phyloP scores from a whole-genome alignment of 2,329 filamentous ascomycete genomes.

The Ophiocordyceps camponoti-saundersi region DNA sequence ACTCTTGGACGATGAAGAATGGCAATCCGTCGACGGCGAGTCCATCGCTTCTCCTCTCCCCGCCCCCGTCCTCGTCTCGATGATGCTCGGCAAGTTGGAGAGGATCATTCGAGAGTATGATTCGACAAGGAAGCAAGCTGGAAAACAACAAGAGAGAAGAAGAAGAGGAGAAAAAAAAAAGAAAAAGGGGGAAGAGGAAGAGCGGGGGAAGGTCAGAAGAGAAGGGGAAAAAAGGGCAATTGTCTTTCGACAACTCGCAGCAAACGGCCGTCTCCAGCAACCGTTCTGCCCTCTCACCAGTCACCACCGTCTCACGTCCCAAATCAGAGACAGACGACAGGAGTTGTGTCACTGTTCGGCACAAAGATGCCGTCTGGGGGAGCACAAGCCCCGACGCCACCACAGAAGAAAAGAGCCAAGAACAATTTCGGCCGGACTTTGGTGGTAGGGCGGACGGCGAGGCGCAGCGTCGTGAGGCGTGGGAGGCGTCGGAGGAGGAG shows the following conservation, averaged over 20 bases:
- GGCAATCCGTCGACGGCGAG: slow-evolving; percentile 10
- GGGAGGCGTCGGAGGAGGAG: neutral
- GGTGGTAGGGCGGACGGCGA: too few species aligned
- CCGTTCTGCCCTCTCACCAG: neutral
- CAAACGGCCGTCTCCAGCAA: neutral
- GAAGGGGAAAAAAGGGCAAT: neutral
- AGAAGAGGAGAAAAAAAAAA: neutral
- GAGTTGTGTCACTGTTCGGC: slow-evolving; percentile 4
- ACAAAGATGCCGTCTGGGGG: slow-evolving; percentile 7
- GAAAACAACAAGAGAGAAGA: neutral
- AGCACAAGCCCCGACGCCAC: slow-evolving; percentile 5
- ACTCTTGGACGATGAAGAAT: slow-evolving; percentile 7
- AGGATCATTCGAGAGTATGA: neutral
- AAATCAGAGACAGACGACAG: slow-evolving; percentile 1
- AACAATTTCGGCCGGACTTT: neutral
- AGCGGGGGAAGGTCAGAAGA: neutral
- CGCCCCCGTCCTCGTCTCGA: too few species aligned
- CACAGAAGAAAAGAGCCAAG: neutral
- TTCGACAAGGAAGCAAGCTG: neutral
- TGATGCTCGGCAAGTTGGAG: too few species aligned
- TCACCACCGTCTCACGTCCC: neutral
- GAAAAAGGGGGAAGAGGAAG: neutral
- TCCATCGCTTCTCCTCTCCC: neutral
- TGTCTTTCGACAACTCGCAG: neutral
- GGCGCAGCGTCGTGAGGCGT: too few species aligned